These are phyloP conservation scores for Vitis rotundifolia DNA, from an alignment of 164 flowering plant genomes.

Conservation along the genomic window DNA sequence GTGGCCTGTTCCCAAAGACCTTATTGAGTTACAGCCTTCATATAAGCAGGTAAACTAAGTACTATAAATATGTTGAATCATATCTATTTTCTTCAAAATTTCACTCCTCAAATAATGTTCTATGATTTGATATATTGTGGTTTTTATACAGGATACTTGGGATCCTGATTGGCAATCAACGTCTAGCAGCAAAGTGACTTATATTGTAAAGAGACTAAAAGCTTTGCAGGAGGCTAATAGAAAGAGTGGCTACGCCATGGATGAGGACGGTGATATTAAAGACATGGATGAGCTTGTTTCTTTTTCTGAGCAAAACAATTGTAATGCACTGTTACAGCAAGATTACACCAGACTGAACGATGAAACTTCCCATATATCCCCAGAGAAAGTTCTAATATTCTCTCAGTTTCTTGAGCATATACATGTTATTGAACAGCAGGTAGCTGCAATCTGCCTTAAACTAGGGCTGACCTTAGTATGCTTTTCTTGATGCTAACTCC, in stretches of 20 bases:
- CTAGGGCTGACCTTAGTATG: neutral
- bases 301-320: conserved; percentile 18
- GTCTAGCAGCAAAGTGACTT: conserved; percentile 91
- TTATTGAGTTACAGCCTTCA: conserved; percentile 96
- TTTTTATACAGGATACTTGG: conserved; percentile 77
- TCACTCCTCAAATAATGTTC: neutral
- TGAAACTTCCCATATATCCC: conserved; percentile 13
- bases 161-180: conserved; percentile 99
- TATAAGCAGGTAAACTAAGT: conserved; percentile 74
- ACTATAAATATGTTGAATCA: neutral
- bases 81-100: neutral
- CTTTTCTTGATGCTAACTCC: neutral
- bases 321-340: conserved; percentile 15
- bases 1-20: conserved; percentile 99
- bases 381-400: conserved; percentile 86
- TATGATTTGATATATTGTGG: neutral
- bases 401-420: conserved; percentile 99
- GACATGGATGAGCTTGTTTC: conserved; percentile 14
- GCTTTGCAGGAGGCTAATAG: conserved; percentile 51
- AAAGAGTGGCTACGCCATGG: conserved; percentile 20
- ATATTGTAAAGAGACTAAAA: conserved; percentile 68
- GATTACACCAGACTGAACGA: conserved; percentile 16
- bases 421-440: conserved; percentile 96
- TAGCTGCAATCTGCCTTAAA: conserved; percentile 17
- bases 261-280: conserved; percentile 15